Conservation (phyloP, 352 stramenopile species). For the Phytopythium chamaehyphon region DNA sequence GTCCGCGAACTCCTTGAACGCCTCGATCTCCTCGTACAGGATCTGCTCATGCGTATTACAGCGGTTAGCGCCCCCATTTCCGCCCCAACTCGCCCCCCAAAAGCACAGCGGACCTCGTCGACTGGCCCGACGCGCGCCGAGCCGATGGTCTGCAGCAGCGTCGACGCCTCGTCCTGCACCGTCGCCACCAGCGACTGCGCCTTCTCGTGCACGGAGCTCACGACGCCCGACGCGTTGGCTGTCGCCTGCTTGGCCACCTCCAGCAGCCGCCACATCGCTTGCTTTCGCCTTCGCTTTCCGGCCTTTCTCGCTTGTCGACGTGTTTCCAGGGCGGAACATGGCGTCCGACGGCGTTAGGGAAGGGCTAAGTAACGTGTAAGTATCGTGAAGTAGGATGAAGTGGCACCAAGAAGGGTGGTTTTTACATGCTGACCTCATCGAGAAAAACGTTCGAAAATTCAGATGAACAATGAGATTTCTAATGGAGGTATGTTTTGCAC, state of each 20-base stretch:
- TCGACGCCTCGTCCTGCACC: conserved; percentile 72
- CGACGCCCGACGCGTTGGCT: conserved; percentile 66
- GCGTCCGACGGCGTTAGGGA: background rate
- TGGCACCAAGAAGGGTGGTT: no score
- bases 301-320: background rate
- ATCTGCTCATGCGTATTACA: conserved; percentile 23
- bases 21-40: conserved; percentile 74
- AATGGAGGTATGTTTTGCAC: no score
- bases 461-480: no score
- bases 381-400: no score
- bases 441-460: no score
- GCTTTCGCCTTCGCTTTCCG: background rate
- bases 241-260: conserved; percentile 73
- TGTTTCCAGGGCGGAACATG: background rate
- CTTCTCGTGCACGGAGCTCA: conserved; percentile 68
- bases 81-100: background rate
- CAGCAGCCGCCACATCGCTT: conserved; percentile 71
- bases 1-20: conserved; percentile 58
- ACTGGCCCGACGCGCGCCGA: conserved; percentile 53
- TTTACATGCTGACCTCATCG: no score
- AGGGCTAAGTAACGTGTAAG: background rate
- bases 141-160: conserved; percentile 58
- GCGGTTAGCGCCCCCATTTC: background rate
- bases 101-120: conserved; percentile 44
- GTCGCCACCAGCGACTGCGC: conserved; percentile 64